Base-by-base conservation (phyloP, 306 rosid genomes). In the Calophaca sinica region DNA sequence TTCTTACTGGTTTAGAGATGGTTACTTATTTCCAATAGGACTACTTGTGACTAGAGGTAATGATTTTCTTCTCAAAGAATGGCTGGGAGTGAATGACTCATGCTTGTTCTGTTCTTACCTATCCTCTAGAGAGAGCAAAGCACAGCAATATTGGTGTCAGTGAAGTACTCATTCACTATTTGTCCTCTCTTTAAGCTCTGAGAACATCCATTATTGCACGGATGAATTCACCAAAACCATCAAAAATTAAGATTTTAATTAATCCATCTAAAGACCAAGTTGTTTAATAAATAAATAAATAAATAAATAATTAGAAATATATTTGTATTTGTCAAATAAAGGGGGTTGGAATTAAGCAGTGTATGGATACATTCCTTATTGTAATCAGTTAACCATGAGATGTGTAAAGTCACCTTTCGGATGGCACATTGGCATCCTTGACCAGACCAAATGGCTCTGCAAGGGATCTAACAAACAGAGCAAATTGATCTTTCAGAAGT, bases 181-280 rank as follows among this genome's bases (percentile, higher is more conserved):
- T 80, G 62, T 53, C 79, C 63, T 66, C 41, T 61, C 38, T 53
- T 62, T 41, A 38, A 49, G 1, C 64, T 62, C 6, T 61, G 48
- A 26, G 10, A 65, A 31, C 81, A 26, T 67, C 67, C 4, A 76
- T 84, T 53, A 84, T 77, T 84, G 87, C 85, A 80, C 78, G 79
- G 78, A 74, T 48, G 49, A 74, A 59, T 44, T 62, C 58, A 53
- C 53, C n/a, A 64, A 60, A 49, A 63, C 42, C 76, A 45, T 68
- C 11, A 72, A 58, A 44, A 74, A 32, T 53, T 46, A 28, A 35
- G 50, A 3, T 29, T 60, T 73, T 73, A 5, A 39, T 67, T 45
- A 35, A 9, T 35, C 11, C 41, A 42, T 53, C 41, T 74, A 13
- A 20, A 10, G 33, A 68, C 61, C 61, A 33, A 76, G 3, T 14